A percentile compares a stretch with the other conserved stretches of the same genome.
phyloP scores from a whole-genome alignment of 192 early-diverging fungal species.

The Coemansia brasiliensis region DNA sequence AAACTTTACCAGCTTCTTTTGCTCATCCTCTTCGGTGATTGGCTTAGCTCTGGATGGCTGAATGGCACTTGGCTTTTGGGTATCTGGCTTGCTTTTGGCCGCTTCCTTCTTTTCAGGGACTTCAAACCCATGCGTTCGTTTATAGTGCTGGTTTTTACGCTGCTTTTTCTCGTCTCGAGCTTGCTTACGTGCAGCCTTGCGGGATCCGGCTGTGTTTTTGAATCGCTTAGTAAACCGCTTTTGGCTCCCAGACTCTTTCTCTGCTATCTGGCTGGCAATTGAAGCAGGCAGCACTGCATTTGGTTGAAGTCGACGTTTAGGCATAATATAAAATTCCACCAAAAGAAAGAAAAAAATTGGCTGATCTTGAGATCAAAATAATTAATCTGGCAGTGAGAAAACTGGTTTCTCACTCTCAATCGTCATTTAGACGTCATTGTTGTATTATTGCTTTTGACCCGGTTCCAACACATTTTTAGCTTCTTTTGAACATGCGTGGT shows the following conservation, averaged over 20 bases:
- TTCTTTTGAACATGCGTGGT: too few species aligned
- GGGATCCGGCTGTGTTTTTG: conserved; percentile 29
- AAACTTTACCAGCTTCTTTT: conserved; percentile 49
- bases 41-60: not conserved
- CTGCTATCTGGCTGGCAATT: conserved; percentile 23
- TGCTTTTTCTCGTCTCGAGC: conserved; percentile 56
- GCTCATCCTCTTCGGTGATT: conserved; percentile 22
- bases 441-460: not conserved
- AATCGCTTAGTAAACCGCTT: conserved; percentile 39
- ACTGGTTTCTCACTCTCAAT: not conserved
- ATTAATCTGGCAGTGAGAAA: not conserved
- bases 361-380: not conserved
- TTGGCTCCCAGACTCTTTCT: conserved; percentile 5
- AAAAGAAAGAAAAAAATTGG: not conserved
- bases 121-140: conserved; percentile 15
- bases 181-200: conserved; percentile 53
- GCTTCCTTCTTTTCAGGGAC: not conserved
- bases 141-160: conserved; percentile 34
- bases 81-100: conserved; percentile 7
- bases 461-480: not conserved
- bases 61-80: not conserved
- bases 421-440: conserved; percentile 8
- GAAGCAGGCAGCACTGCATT: conserved; percentile 35
- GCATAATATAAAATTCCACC: conserved; percentile 17
- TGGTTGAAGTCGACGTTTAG: conserved; percentile 40